Conservation (phyloP, 305 asterid genomes). For the Fraxinus greggii region DNA sequence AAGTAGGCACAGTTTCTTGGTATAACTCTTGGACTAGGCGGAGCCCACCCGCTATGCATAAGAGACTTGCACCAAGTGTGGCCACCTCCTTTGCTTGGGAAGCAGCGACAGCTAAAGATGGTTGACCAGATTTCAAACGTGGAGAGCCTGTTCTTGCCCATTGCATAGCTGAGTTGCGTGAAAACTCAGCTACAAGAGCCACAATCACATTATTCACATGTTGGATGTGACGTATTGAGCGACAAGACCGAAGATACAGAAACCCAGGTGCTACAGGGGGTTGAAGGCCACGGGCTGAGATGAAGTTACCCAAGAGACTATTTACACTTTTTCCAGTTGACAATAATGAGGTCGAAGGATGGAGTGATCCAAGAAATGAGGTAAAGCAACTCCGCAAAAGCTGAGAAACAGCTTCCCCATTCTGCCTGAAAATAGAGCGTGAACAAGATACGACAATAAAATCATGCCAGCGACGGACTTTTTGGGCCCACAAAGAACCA, state of each 20-base stretch:
- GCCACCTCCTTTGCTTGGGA: constrained; percentile 21
- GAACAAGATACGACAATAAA: constrained; percentile 27
- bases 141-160: constrained; percentile 22
- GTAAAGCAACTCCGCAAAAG: constrained; percentile 28
- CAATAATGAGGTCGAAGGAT: constrained; percentile 5
- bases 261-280: constrained; percentile 32
- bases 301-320: constrained; percentile 25
- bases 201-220: constrained; percentile 26
- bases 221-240: constrained; percentile 19
- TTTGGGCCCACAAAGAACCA: constrained; percentile 30
- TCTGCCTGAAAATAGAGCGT: constrained; percentile 27
- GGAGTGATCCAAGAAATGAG: constrained; percentile 20
- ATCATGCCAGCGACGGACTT: constrained; percentile 31
- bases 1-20: constrained; percentile 29
- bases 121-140: constrained; percentile 16
- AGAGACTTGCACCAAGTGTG: constrained; percentile 25
- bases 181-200: constrained; percentile 20
- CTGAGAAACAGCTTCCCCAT: constrained; percentile 29
- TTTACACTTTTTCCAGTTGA: constrained; percentile 21
- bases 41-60: constrained; percentile 29
- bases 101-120: constrained; percentile 22
- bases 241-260: constrained; percentile 27
- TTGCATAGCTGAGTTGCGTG: constrained; percentile 1
- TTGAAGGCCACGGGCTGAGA: constrained; percentile 19
- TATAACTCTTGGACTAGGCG: constrained; percentile 19